A percentile compares a stretch with the other conserved stretches of the same genome.
Conservation (phyloP, 1,139 yeast species). For the Protomyces lactucae-debilis region DNA sequence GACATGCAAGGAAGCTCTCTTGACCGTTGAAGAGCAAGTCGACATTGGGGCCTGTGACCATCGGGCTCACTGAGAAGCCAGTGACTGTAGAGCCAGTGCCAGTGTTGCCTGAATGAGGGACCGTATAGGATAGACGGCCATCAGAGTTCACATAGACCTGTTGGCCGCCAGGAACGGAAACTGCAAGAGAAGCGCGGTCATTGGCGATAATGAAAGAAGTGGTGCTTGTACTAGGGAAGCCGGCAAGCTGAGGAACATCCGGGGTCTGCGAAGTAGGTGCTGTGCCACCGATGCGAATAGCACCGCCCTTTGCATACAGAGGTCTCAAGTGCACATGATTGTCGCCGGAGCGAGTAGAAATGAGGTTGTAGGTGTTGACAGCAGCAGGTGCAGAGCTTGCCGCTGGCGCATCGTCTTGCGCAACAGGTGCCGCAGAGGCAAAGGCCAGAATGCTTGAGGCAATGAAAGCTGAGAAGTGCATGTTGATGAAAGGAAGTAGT, state of each 20-base stretch:
- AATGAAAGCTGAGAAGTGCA: background rate
- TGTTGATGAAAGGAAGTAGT: background rate
- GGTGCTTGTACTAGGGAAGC: background rate
- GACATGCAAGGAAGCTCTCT: conserved; percentile 8
- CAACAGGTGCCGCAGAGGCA: background rate
- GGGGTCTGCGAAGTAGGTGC: conserved; percentile 10
- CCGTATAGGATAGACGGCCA: conserved; percentile 10
- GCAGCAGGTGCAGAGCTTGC: background rate
- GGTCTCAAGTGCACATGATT: conserved; percentile 2
- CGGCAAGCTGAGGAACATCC: background rate
- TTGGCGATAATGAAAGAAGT: background rate
- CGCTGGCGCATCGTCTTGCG: background rate
- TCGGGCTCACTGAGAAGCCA: conserved; percentile 6
- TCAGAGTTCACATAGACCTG: conserved; percentile 8
- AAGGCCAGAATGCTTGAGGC: background rate
- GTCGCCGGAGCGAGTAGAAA: conserved; percentile 8
- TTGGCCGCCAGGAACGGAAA: conserved; percentile 17
- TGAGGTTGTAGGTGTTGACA: conserved; percentile 1
- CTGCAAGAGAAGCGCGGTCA: background rate
- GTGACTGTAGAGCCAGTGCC: conserved; percentile 3
- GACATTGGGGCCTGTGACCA: background rate
- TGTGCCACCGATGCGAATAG: conserved; percentile 7
- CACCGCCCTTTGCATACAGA: background rate
- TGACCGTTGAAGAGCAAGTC: conserved; percentile 1
- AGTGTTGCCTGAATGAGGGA: conserved; percentile 5